Evolutionary conservation across 2,329 filamentous ascomycete species (phyloP), one percentile per base, ranked within the genome.

Genomic region (Orbilia javanica): DNA sequence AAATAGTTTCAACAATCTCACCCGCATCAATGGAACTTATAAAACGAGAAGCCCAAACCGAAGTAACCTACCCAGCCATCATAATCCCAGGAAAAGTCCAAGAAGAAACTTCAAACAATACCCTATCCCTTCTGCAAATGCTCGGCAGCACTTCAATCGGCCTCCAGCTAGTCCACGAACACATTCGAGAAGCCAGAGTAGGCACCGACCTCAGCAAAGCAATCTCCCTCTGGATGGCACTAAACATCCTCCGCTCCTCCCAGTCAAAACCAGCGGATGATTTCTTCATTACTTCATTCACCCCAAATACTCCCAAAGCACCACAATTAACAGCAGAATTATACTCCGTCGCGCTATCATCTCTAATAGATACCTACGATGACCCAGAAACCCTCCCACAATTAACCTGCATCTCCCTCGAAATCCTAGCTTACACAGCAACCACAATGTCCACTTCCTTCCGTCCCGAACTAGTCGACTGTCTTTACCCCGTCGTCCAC

Each of bases 401-500:
- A 11, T 63, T 80, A n/a, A 81, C 79, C 44, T 82, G 81, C 25
- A 65, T 97, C 36, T 92, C 94, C 0, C 85, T 99, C 1, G 95
- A 98, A 83, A 88, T 91, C 1, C 87, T 94, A 5, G 91, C 94
- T 0, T 88, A 95, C 69, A 91, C 93, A 79, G 93, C 95, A 1
- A 86, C 88, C 27, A 89, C 89, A 18, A 86, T 92, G 42, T 88
- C 89, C 20, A 83, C 87, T 64, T 88, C 89, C 0, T 99, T 97
- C 83, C 90, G 92, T 2, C 88, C 90, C 1, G 95, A 98, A 82
- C 87, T 99, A 8, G 93, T 97, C 63, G 96, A 99, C 81, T 90
- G 94, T 0, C 86, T 99, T 11, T 99, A 97, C 83, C 94, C 96
- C 0, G 87, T 97, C n/a, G 88, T 96, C 0, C 93, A 96, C n/a